Percentiles rank a stretch among this genome's conserved stretches.
Evolutionary conservation across 495 filamentous ascomycete species (phyloP).

Genomic region (Xylaria curta): DNA sequence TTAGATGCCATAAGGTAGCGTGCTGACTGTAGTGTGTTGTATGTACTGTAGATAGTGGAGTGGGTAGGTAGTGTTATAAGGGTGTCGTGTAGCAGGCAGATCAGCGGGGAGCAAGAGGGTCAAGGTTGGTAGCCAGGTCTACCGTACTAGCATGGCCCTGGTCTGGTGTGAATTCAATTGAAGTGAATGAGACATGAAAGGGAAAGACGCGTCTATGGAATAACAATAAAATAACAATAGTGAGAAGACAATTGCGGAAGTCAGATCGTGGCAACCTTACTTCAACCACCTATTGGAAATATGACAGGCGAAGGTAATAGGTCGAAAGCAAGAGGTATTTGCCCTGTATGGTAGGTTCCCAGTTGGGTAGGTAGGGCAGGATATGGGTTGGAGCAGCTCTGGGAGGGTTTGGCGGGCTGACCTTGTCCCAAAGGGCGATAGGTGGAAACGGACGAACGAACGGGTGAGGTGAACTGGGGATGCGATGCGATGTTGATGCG

Average conservation of each 20-base stretch:
- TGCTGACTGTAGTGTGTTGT: conserved; percentile 8
- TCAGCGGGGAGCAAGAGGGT: conserved; percentile 10
- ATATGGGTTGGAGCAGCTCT: conserved; percentile 24
- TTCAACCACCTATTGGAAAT: background rate
- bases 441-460: conserved; percentile 18
- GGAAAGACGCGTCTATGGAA: background rate
- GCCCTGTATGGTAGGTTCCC: conserved; percentile 31
- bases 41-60: conserved; percentile 10
- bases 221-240: background rate
- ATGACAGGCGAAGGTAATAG: conserved; percentile 22
- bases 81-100: conserved; percentile 1
- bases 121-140: conserved; percentile 6
- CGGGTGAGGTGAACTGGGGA: conserved; percentile 15
- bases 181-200: background rate
- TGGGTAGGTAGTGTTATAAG: background rate
- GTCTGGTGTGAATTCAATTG: background rate
- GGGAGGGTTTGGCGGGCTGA: conserved; percentile 23
- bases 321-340: conserved; percentile 21
- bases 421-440: conserved; percentile 28
- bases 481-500: conserved; percentile 33
- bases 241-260: background rate
- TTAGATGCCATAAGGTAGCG: conserved; percentile 25
- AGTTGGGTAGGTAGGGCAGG: conserved; percentile 31
- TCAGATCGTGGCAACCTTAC: background rate
- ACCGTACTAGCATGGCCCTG: background rate